phyloP scores from a whole-genome alignment of 495 filamentous ascomycete species.

The Trichoderma virens region DNA sequence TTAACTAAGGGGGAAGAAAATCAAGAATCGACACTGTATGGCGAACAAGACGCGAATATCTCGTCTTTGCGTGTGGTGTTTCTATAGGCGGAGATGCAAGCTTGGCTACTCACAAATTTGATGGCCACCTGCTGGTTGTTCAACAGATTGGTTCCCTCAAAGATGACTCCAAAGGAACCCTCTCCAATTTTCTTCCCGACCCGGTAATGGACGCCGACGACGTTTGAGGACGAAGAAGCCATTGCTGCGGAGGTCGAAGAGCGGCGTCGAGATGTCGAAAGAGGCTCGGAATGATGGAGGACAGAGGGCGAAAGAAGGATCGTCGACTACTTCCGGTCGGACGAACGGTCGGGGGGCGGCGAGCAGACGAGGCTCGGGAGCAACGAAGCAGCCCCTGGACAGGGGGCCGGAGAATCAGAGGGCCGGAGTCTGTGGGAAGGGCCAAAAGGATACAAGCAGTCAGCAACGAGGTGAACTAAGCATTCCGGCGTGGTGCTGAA shows the following conservation, averaged over 20 bases:
- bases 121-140: constrained; percentile 99
- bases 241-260: constrained; percentile 36
- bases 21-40: neutral
- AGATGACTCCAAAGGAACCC: constrained; percentile 98
- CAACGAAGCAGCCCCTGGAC: constrained; percentile 8
- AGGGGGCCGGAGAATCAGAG: neutral
- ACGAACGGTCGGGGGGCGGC: constrained; percentile 2
- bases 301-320: neutral
- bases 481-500: neutral
- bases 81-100: neutral
- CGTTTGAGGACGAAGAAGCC: constrained; percentile 94
- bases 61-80: neutral
- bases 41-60: neutral
- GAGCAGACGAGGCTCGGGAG: constrained; percentile 8
- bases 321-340: constrained; percentile 4
- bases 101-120: constrained; percentile 75
- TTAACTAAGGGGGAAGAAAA: neutral
- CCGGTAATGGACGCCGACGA: constrained; percentile 97
- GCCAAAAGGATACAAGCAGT: constrained; percentile 6
- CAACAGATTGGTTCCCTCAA: constrained; percentile 95
- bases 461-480: neutral
- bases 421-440: neutral
- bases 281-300: neutral
- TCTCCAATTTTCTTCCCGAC: constrained; percentile 99
- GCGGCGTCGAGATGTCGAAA: neutral